phyloP scores from a whole-genome alignment of 2,329 filamentous ascomycete species.

The Ascochyta clinopodiicola region DNA sequence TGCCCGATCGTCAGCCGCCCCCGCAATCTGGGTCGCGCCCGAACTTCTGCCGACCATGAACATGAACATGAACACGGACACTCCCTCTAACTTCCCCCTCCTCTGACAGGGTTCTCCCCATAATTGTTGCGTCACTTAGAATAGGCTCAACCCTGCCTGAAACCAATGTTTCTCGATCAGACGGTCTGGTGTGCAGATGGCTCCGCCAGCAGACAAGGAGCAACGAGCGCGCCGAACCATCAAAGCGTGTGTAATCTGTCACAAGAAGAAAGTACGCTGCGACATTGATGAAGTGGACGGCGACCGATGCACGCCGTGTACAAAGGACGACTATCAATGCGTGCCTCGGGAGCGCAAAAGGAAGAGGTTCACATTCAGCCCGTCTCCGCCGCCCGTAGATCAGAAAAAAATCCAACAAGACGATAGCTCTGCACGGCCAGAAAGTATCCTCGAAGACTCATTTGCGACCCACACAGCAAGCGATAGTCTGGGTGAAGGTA shows the following conservation, averaged over 20 bases:
- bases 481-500: constrained; percentile 10
- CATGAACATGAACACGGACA: constrained; percentile 1
- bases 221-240: constrained; percentile 36
- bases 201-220: constrained; percentile 25
- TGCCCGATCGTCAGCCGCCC: not conserved
- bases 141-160: not conserved
- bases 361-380: constrained; percentile 43
- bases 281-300: constrained; percentile 40
- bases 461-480: constrained; percentile 5
- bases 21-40: constrained; percentile 9
- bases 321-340: constrained; percentile 42
- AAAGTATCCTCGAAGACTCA: constrained; percentile 19
- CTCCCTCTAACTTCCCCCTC: not conserved
- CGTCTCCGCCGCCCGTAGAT: constrained; percentile 33
- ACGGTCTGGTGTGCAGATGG: constrained; percentile 11
- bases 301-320: constrained; percentile 49
- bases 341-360: constrained; percentile 41
- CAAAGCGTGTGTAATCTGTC: constrained; percentile 52
- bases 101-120: not conserved
- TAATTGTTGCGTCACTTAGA: not conserved
- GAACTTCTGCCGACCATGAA: not conserved
- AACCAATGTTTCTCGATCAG: not conserved
- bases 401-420: constrained; percentile 25
- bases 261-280: constrained; percentile 51
- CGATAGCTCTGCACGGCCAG: constrained; percentile 12